Conservation (phyloP, 164 flowering plant species). For the Nelumbo lutea region DNA sequence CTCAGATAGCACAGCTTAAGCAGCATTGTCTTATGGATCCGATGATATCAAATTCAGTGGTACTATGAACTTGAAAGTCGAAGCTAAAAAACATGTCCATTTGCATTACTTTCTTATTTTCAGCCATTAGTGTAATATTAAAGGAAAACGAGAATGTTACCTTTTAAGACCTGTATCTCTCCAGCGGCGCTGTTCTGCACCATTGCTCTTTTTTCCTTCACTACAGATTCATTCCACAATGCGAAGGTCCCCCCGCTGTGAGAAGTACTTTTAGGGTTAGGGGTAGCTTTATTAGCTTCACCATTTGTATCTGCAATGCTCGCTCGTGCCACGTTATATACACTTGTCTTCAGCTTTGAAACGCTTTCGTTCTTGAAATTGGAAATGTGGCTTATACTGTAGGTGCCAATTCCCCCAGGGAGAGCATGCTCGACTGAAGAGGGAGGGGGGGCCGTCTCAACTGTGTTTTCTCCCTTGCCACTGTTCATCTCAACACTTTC, state of each 20-base stretch:
- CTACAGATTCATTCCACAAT: conserved; percentile 74
- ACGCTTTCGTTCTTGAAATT: conserved; percentile 33
- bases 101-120: no score
- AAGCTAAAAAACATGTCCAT: no score
- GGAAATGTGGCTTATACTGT: conserved; percentile 72
- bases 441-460: conserved; percentile 15
- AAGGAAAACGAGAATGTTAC: conserved; percentile 22
- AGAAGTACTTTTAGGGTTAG: conserved; percentile 57
- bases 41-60: no score
- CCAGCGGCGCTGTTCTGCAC: conserved; percentile 51
- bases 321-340: conserved; percentile 22
- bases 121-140: no score
- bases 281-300: conserved; percentile 30
- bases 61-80: no score
- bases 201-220: conserved; percentile 38
- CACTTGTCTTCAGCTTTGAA: conserved; percentile 51
- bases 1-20: no score
- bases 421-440: conserved; percentile 62
- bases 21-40: no score
- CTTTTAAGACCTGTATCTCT: conserved; percentile 37
- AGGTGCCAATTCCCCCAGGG: conserved; percentile 95
- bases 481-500: conserved; percentile 46
- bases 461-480: conserved; percentile 39
- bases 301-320: conserved; percentile 48
- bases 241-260: conserved; percentile 68